phyloP scores from a whole-genome alignment of 257 asterid species.

The Solanum etuberosum region DNA sequence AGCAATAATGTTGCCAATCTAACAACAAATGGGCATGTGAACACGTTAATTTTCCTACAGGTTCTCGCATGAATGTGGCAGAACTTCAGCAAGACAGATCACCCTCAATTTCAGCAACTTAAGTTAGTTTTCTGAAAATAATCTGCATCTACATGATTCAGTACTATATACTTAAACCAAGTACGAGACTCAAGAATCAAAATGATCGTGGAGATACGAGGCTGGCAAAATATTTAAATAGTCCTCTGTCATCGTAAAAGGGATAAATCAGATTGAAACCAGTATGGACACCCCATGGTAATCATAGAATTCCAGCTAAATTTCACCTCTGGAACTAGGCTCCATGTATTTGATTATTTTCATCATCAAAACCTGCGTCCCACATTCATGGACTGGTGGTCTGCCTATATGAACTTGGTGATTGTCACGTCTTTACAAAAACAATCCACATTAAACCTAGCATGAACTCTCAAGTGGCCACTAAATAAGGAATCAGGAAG shows the following conservation, averaged over 20 bases:
- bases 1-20: neutral
- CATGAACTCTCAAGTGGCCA: neutral
- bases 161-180: neutral
- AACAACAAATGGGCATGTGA: neutral
- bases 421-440: no score
- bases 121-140: neutral
- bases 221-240: neutral
- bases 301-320: neutral
- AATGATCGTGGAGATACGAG: neutral
- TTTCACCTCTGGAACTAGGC: neutral
- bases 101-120: neutral
- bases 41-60: neutral
- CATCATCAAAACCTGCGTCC: neutral
- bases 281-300: neutral
- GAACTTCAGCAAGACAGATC: neutral
- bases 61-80: neutral
- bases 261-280: neutral
- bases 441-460: neutral
- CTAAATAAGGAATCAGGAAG: neutral
- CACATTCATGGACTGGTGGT: no score
- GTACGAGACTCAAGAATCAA: neutral
- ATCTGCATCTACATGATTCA: neutral
- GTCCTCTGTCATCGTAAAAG: neutral
- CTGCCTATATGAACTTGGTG: no score
- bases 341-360: neutral